Evolutionary conservation across 352 stramenopile genomes (phyloP), one percentile per base, ranked within the genome.

Genomic region (Globisporangium camurandrum): DNA sequence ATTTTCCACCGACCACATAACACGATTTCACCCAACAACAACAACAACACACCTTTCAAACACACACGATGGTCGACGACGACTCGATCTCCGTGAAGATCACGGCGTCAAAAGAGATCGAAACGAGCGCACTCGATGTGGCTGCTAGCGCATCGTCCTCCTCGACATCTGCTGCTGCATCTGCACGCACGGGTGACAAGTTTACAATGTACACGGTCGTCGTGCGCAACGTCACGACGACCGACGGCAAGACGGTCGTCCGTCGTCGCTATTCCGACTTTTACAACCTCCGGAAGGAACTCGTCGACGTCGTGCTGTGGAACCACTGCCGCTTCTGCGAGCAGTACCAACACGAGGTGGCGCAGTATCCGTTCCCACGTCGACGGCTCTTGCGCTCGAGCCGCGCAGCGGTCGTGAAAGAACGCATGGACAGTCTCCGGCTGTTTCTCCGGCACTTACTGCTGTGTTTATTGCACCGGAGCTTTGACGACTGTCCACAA

Each of bases 151-250:
- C n/a, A n/a, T n/a, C n/a, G n/a, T n/a, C n/a, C n/a, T n/a, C n/a
- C n/a, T n/a, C n/a, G n/a, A n/a, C n/a, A n/a, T n/a, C n/a, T n/a
- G n/a, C n/a, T n/a, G n/a, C n/a, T n/a, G n/a, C n/a, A n/a, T n/a
- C n/a, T n/a, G n/a, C n/a, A n/a, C n/a, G n/a, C n/a, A 77, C 70
- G 47, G 69, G 71, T 14, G 61, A 84, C 23, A 88, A 83, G 53
- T 86, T 75, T 56, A 93, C 82, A n/a, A 79, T 88, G 59, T 93
- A 93, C 69, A 93, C 76, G 26, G 76, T 91, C 16, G 81, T 86
- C 50, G 76, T 93, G 56, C 75, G 78, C 49, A 93, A 91, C 55
- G 52, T 75, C 51, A 70, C 66, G 28, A 70, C 66, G 28, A 85
- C 71, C 24, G 72, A 77, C 54, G 65, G 64, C 57, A 93, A 93